A percentile compares a stretch with the other conserved stretches of the same genome.
These are phyloP conservation scores for Fonsecaea monophora DNA, from an alignment of 2,329 filamentous ascomycete species.

Conservation along the genomic window DNA sequence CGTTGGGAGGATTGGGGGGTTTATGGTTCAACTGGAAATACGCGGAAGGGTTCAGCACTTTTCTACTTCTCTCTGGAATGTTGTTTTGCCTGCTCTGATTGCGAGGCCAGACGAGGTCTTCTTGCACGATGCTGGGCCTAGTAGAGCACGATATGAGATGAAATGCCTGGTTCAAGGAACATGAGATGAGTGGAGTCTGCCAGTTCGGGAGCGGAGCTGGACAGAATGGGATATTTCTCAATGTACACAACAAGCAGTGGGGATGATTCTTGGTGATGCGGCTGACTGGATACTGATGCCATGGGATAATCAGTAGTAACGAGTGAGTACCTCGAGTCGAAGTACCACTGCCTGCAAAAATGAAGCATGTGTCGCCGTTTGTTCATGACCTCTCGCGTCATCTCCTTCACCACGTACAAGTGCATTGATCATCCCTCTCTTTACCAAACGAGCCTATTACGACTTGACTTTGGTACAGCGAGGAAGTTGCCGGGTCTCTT, in stretches of 20 bases:
- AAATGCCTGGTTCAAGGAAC: not conserved
- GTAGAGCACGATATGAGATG: conserved; percentile 3
- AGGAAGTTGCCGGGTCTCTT: not conserved
- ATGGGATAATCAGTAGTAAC: conserved; percentile 1
- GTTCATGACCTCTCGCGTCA: not conserved
- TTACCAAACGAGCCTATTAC: not conserved
- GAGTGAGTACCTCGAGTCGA: conserved; percentile 3
- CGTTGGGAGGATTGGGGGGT: conserved; percentile 20
- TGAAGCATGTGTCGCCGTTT: not conserved
- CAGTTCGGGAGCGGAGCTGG: conserved; percentile 4
- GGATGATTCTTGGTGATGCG: not conserved
- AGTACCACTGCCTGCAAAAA: not conserved
- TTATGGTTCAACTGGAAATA: not conserved
- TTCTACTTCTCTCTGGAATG: not conserved
- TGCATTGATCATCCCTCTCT: not conserved
- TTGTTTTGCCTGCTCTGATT: not conserved
- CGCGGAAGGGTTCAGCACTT: not conserved
- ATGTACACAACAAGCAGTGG: conserved; percentile 8
- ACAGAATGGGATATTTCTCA: conserved; percentile 4
- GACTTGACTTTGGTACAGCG: not conserved
- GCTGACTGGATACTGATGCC: conserved; percentile 1
- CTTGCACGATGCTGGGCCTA: not conserved
- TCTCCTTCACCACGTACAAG: not conserved
- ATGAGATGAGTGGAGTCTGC: not conserved
- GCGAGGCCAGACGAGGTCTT: not conserved